phyloP scores from a whole-genome alignment of 2,329 filamentous ascomycete species.

The Endocalyx cinctus region DNA sequence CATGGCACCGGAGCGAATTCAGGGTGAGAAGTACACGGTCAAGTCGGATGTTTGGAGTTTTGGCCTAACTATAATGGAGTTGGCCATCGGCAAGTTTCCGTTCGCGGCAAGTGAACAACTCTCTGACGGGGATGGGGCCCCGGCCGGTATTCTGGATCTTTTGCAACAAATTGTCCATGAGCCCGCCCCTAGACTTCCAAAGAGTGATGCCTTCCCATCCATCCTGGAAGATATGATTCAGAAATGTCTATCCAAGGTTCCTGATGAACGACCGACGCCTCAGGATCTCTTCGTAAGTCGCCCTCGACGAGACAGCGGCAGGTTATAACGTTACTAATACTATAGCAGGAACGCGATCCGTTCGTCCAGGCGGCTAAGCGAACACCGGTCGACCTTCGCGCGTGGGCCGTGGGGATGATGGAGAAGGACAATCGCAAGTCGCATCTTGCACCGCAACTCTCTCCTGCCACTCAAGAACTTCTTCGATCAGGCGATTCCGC shows the following conservation, averaged over 20 bases:
- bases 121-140: constrained; percentile 72
- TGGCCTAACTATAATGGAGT: constrained; percentile 89
- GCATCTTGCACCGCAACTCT: constrained; percentile 76
- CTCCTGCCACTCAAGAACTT: constrained; percentile 72
- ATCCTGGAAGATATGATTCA: constrained; percentile 97
- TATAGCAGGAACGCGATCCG: constrained; percentile 72
- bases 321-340: constrained; percentile 18
- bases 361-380: constrained; percentile 96
- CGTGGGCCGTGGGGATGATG: constrained; percentile 93
- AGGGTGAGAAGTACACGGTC: constrained; percentile 94
- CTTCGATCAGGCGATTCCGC: constrained; percentile 62
- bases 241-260: constrained; percentile 87
- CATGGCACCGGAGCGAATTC: constrained; percentile 97
- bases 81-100: constrained; percentile 95
- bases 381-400: constrained; percentile 87
- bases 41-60: constrained; percentile 99
- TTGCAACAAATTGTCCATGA: constrained; percentile 97
- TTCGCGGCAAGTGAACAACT: constrained; percentile 73
- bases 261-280: constrained; percentile 84
- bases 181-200: constrained; percentile 85
- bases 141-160: constrained; percentile 91
- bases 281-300: constrained; percentile 81
- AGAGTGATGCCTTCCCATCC: constrained; percentile 93
- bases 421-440: constrained; percentile 94
- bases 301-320: background rate